Evolutionary conservation across 805 yeast species (phyloP), one percentile per base, ranked within the genome.

Genomic region (Kodamaea neixiangensis): DNA sequence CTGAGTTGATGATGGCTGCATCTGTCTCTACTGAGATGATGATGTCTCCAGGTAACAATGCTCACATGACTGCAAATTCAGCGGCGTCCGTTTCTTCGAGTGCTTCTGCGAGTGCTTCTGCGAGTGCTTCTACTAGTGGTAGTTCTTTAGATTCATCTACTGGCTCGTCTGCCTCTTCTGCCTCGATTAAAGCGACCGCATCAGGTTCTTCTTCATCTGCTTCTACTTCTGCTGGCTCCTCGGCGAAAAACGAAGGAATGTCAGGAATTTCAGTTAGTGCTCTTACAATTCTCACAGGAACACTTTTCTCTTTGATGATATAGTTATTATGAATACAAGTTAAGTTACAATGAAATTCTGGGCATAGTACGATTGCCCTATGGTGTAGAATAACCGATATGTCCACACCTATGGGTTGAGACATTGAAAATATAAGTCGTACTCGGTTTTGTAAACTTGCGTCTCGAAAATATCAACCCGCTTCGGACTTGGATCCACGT

Each of bases 1-100:
- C 68, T 7, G 64, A 48, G 13, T 50, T 74, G 29, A 49, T 58
- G 17, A 37, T 47, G 11, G 74, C 75, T 17, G 73, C 61, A 17
- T 55, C 50, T 7, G 48, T 22, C 3, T 47, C 49, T 5, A 25
- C 33, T 33, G 54, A 52, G 22, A 59, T 58, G 15, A 55, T 38
- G 14, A 43, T 41, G 6, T 18, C 58, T 9, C 15, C 53, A 18
- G 48, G 25, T 14, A n/a, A n/a, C 19, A 35, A 47, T 41, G 34
- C 44, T 13, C 41, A 17, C 18, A 38, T 45, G 3, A 31, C 39
- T 17, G 49, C 22, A n/a, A 33, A 21, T 13, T 41, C 58, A 29
- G 45, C 20, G 7, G 45, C 45, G 9, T 7, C 44, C 3, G 49
- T 25, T 31, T 40, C 29, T 11, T n/a, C n/a, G n/a, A 39, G 37